Evolutionary conservation across 2,329 filamentous ascomycete species (phyloP), one percentile per base, ranked within the genome.

Genomic region (Colletotrichum sp.): DNA sequence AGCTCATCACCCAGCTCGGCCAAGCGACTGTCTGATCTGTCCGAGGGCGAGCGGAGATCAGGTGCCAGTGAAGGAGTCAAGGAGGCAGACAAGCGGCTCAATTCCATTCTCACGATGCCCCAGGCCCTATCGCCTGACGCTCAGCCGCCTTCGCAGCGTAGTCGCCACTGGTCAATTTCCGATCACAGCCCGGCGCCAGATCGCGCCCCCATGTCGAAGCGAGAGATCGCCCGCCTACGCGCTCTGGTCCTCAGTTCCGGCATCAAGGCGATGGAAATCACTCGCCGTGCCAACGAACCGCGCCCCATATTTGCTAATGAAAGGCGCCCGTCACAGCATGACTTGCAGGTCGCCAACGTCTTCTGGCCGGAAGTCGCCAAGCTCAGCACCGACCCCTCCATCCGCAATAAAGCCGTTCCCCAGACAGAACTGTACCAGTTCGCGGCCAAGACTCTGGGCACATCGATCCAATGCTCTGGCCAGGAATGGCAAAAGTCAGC

Each of bases 221-320:
- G 91, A n/a, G 96, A 98, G 79, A 90, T 98, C 69, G 94, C 94
- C 19, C 93, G 95, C n/a, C 89, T 96, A 4, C 91, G 92, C 73
- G 91, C 95, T 1, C 88, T 98, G 11, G 91, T 98, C 55, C 88
- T 98, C 27, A 94, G 93, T 77, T 95, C 95, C 0, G 96, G 96
- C n/a, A 93, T 98, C 81, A 98, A 98, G 85, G 96, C 96, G 1
- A 93, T 93, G 80, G 95, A 97, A 81, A 94, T 98, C 71, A 89
- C 89, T 32, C 90, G 92, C 6, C 91, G 93, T 63, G 92, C 94
- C 6, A 85, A 93, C 60, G 87, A 88, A 44, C 82, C 83, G 12
- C 84, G 84, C 5, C 30, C 52, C 6, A 72, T 71, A n/a, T 78
- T 78, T 22, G 66, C 75, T 22, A 30, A 19, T 12, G 34, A 36